Base-by-base conservation (phyloP, 2,329 filamentous ascomycete species). In the Simplicillium sp. region DNA sequence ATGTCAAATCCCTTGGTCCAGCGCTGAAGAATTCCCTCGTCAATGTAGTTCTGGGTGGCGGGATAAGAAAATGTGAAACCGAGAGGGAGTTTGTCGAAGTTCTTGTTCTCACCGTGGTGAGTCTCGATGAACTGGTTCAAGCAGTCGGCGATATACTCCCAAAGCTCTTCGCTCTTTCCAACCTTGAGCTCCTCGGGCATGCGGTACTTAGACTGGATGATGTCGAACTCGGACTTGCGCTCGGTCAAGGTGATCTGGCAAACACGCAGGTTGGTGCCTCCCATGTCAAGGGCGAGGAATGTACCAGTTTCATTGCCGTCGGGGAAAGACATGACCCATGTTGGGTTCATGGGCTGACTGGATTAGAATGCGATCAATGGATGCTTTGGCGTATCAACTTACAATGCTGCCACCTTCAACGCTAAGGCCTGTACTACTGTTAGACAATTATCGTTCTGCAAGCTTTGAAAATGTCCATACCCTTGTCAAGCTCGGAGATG, bases 1-100 rank as follows among this genome's bases (percentile, higher is more conserved):
- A 97, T 94, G 58, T 96, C 89, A 57, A 96, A 96, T 3, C 90
- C 90, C 70, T 97, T 97, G 51, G 90, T 96, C 90, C 90, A 97
- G 52, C 88, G 81, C 65, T 96, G 89, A 43, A 96, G 74, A 32
- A 95, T 75, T 51, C 89, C 90, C 61, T 94, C 86, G 52, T 96
- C 87, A 55, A 96, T 89, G 64, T 88, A 90, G 53, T 94, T 80
- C 62, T 96, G 90, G 1, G 86, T 92, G 13, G 88, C 89, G 3
- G 90, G 90, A 61, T 95, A 96, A 4, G 87, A 94, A 67, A 97
- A 97, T 36, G 90, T 96, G 68, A 96, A 96, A 55, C 90, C 90
- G 7, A 96, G 76, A 7, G 87, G 85, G 41, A 89, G 68, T 52
- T 76, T 77, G 17, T 75, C 73, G 17, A 86, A 56, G 48, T 78